These are phyloP conservation scores for Pseudocercospora vitis DNA, from an alignment of 2,329 filamentous ascomycete genomes.

Conservation along the genomic window DNA sequence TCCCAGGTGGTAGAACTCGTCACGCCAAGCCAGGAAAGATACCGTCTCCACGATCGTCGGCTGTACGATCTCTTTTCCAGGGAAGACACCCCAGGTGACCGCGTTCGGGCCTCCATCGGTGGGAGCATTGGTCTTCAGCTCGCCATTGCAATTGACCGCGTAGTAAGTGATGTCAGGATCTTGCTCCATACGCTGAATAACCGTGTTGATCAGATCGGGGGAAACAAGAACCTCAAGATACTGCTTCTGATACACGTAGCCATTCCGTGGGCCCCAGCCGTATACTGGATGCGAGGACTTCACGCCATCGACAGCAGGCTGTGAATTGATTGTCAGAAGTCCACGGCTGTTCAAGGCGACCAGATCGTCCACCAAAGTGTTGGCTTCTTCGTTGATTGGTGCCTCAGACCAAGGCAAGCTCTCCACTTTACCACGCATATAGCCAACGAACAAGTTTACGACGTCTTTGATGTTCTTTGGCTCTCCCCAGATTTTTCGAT, in stretches of 20 bases:
- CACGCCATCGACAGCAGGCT: slow-evolving; percentile 87
- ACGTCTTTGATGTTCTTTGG: slow-evolving; percentile 78
- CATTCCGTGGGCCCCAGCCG: slow-evolving; percentile 92
- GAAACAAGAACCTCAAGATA: slow-evolving; percentile 91
- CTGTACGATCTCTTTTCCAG: slow-evolving; percentile 98
- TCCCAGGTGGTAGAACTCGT: slow-evolving; percentile 91
- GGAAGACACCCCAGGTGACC: slow-evolving; percentile 99
- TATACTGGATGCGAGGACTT: slow-evolving; percentile 84
- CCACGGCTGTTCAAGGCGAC: slow-evolving; percentile 82
- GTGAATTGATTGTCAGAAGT: slow-evolving; percentile 93
- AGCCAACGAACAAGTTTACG: slow-evolving; percentile 78
- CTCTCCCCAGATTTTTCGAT: slow-evolving; percentile 91
- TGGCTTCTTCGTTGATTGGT: slow-evolving; percentile 78
- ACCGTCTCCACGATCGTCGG: slow-evolving; percentile 98
- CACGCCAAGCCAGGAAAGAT: slow-evolving; percentile 97
- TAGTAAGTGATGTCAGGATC: slow-evolving; percentile 90
- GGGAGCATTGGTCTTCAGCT: slow-evolving; percentile 79
- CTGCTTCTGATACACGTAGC: slow-evolving; percentile 97
- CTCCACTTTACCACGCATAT: slow-evolving; percentile 76
- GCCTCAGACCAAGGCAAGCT: slow-evolving; percentile 92
- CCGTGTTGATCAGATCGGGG: slow-evolving; percentile 72
- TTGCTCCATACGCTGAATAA: slow-evolving; percentile 74
- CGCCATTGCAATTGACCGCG: slow-evolving; percentile 80
- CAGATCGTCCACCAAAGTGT: slow-evolving; percentile 73
- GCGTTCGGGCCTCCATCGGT: slow-evolving; percentile 83